Percentiles rank a stretch among this genome's conserved stretches.
phyloP scores from a whole-genome alignment of 2,329 filamentous ascomycete species.

The Claviceps lovelessii region DNA sequence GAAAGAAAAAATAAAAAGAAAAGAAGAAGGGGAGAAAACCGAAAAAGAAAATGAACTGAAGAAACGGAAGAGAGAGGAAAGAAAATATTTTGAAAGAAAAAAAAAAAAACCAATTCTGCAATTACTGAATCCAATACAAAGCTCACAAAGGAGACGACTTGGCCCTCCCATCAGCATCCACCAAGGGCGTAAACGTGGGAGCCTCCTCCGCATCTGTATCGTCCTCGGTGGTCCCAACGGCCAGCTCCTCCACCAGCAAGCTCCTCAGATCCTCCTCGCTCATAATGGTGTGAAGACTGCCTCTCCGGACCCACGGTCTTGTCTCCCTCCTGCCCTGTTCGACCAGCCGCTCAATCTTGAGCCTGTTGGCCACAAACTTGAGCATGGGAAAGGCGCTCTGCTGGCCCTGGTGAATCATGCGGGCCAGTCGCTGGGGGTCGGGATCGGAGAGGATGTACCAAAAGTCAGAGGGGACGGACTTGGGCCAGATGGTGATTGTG shows the following conservation, averaged over 20 bases:
- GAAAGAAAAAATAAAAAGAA: not conserved
- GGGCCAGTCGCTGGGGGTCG: conserved; percentile 54
- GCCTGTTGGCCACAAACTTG: conserved; percentile 76
- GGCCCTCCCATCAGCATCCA: conserved; percentile 12
- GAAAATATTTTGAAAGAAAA: not conserved
- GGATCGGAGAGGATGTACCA: conserved; percentile 78
- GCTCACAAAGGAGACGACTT: not conserved
- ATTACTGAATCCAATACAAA: not conserved
- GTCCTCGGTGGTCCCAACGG: conserved; percentile 23
- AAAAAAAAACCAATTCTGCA: not conserved
- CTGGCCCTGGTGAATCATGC: conserved; percentile 84
- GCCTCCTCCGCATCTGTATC: conserved; percentile 22
- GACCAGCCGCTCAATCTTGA: conserved; percentile 65
- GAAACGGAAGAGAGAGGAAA: not conserved
- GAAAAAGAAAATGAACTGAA: too few species aligned
- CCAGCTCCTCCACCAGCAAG: conserved; percentile 27
- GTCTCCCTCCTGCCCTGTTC: conserved; percentile 44
- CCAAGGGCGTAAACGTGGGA: conserved; percentile 9
- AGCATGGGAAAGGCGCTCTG: conserved; percentile 83
- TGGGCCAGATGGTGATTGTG: conserved; percentile 93
- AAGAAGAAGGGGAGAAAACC: not conserved
- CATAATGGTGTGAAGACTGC: conserved; percentile 44
- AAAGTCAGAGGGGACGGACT: conserved; percentile 65
- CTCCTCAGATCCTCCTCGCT: conserved; percentile 45
- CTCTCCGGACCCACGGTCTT: conserved; percentile 30